Percentiles rank a stretch among this genome's conserved stretches.
Evolutionary conservation across 2,329 filamentous ascomycete species (phyloP).

Genomic region (Plectosphaerella sp.): DNA sequence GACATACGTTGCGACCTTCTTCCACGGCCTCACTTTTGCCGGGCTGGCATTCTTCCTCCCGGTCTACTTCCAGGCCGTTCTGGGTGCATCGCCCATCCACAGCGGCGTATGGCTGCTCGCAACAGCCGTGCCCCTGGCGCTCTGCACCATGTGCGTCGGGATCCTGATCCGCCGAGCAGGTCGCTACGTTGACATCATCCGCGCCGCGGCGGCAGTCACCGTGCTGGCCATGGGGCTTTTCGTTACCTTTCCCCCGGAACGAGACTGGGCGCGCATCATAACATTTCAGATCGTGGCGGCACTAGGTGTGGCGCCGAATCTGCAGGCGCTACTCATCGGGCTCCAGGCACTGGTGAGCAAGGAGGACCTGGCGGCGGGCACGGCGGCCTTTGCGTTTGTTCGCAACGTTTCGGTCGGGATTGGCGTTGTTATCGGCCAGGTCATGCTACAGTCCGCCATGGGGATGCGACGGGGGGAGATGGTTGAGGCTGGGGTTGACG

Average conservation of each 20-base stretch:
- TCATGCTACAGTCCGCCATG: slow-evolving; percentile 76
- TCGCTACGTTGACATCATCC: slow-evolving; percentile 58
- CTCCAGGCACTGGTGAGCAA: slow-evolving; percentile 59
- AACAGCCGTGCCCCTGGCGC: slow-evolving; percentile 61
- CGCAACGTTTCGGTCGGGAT: slow-evolving; percentile 65
- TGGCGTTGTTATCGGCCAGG: slow-evolving; percentile 69
- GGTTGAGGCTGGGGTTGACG: slow-evolving; percentile 38
- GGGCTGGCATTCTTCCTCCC: slow-evolving; percentile 75
- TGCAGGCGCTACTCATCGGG: slow-evolving; percentile 65
- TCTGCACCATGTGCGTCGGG: slow-evolving; percentile 55
- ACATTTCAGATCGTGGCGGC: slow-evolving; percentile 60
- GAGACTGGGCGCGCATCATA: slow-evolving; percentile 52
- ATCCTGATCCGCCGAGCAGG: slow-evolving; percentile 61
- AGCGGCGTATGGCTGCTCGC: slow-evolving; percentile 74
- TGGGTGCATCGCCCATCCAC: slow-evolving; percentile 63
- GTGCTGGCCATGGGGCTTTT: slow-evolving; percentile 62
- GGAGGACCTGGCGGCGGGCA: slow-evolving; percentile 64
- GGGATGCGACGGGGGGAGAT: slow-evolving; percentile 47
- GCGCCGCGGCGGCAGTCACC: slow-evolving; percentile 52
- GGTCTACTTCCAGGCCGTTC: slow-evolving; percentile 77
- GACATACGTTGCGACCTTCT: slow-evolving; percentile 61
- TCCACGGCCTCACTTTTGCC: slow-evolving; percentile 75
- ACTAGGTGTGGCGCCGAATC: slow-evolving; percentile 62
- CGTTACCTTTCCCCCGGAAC: slow-evolving; percentile 54
- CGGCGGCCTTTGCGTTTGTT: slow-evolving; percentile 62